Percentiles rank a stretch among this genome's conserved stretches.
phyloP scores from a whole-genome alignment of 2,329 filamentous ascomycete species.

The Thelonectria olida region DNA sequence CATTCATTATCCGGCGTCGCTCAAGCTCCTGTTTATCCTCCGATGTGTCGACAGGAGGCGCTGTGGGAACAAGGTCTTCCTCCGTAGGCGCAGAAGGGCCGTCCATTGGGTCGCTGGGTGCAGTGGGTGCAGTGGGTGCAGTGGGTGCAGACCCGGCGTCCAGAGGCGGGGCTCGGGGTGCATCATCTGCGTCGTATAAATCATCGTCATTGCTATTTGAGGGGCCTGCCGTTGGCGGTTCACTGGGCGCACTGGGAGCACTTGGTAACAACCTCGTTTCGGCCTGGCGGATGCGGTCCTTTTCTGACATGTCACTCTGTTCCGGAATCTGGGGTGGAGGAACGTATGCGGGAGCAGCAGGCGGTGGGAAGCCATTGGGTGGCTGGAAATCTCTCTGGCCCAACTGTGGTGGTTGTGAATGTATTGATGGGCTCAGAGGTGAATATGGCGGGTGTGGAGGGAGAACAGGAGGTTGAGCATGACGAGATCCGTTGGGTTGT shows the following conservation, averaged over 20 bases:
- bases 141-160: constrained; percentile 21
- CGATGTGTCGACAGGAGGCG: constrained; percentile 42
- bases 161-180: constrained; percentile 37
- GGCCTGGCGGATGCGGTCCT: constrained; percentile 79
- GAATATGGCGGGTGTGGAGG: constrained; percentile 17
- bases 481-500: constrained; percentile 48
- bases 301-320: constrained; percentile 77
- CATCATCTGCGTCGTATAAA: constrained; percentile 59
- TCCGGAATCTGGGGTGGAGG: constrained; percentile 68
- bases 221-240: constrained; percentile 40
- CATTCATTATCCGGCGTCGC: constrained; percentile 67
- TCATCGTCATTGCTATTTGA: constrained; percentile 54
- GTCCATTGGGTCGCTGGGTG: constrained; percentile 28
- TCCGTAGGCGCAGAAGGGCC: constrained; percentile 56
- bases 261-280: constrained; percentile 86
- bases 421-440: constrained; percentile 27
- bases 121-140: constrained; percentile 23
- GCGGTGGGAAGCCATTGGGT: constrained; percentile 29
- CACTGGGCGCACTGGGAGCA: constrained; percentile 61
- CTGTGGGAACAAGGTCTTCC: constrained; percentile 50
- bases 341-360: constrained; percentile 57
- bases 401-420: constrained; percentile 29
- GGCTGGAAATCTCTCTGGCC: constrained; percentile 14
- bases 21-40: constrained; percentile 88
- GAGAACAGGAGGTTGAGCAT: constrained; percentile 42